Conservation (phyloP, 2,329 filamentous ascomycete species). For the Trichoderma aggressivum region DNA sequence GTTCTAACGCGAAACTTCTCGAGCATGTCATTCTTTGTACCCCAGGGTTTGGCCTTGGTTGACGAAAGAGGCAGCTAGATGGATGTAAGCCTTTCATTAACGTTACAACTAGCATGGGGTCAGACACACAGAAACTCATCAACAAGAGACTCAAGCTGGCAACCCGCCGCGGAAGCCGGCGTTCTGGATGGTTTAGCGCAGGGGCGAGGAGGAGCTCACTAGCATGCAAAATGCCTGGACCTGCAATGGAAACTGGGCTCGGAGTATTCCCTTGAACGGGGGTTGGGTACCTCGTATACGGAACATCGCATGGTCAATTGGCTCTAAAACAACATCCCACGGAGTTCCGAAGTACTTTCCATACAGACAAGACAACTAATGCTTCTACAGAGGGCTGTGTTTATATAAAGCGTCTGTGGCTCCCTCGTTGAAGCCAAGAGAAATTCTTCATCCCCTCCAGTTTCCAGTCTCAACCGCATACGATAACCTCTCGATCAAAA, state of each 20-base stretch:
- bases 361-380: background rate
- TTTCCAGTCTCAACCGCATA: background rate
- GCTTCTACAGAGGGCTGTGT: background rate
- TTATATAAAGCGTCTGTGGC: background rate
- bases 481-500: background rate
- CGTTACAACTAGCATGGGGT: constrained; percentile 5
- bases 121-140: background rate
- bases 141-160: background rate
- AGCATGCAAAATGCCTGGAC: background rate
- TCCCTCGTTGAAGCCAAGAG: background rate
- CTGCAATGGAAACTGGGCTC: background rate
- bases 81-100: constrained; percentile 15
- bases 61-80: constrained; percentile 8
- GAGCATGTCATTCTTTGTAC: background rate
- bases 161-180: background rate
- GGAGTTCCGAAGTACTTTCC: background rate
- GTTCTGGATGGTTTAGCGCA: background rate
- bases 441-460: background rate
- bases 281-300: background rate
- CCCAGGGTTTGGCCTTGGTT: background rate
- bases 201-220: background rate
- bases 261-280: background rate
- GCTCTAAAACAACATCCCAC: background rate
- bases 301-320: background rate
- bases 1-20: background rate